Conservation (phyloP, 2,329 filamentous ascomycete species). For the Aspergillus pseudoviridinutans region DNA sequence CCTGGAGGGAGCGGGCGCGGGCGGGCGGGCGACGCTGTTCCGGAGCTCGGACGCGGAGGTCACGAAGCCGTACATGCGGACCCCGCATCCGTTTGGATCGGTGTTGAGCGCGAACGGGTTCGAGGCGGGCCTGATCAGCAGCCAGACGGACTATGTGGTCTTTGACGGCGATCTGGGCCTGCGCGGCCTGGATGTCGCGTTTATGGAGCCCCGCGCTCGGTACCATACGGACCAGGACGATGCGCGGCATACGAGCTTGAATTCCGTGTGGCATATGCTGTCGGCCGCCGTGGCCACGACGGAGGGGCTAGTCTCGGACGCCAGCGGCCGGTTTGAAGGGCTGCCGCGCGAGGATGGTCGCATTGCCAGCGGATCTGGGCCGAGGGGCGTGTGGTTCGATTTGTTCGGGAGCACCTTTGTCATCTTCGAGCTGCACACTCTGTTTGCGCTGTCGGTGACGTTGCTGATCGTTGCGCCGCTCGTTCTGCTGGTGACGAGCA, state of each 20-base stretch:
- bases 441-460: constrained; percentile 85
- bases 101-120: constrained; percentile 83
- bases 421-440: constrained; percentile 71
- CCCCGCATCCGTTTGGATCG: constrained; percentile 74
- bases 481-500: constrained; percentile 64
- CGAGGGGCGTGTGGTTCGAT: constrained; percentile 86
- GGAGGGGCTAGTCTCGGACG: constrained; percentile 65
- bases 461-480: constrained; percentile 77
- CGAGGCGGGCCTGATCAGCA: constrained; percentile 70
- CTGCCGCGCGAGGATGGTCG: constrained; percentile 55
- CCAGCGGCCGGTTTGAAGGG: constrained; percentile 63
- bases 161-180: constrained; percentile 75
- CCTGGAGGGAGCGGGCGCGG: constrained; percentile 89
- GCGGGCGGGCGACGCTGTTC: constrained; percentile 82
- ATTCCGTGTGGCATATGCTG: constrained; percentile 90
- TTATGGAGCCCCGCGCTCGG: constrained; percentile 76
- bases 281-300: constrained; percentile 75
- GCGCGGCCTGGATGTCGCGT: constrained; percentile 86
- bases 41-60: constrained; percentile 83
- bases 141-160: constrained; percentile 84
- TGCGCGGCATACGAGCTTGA: constrained; percentile 63
- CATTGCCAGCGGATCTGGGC: constrained; percentile 63
- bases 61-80: constrained; percentile 69
- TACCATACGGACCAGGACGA: constrained; percentile 95
- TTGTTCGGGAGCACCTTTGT: constrained; percentile 77